phyloP scores from a whole-genome alignment of 352 stramenopile genomes.

The Pythium biforme region DNA sequence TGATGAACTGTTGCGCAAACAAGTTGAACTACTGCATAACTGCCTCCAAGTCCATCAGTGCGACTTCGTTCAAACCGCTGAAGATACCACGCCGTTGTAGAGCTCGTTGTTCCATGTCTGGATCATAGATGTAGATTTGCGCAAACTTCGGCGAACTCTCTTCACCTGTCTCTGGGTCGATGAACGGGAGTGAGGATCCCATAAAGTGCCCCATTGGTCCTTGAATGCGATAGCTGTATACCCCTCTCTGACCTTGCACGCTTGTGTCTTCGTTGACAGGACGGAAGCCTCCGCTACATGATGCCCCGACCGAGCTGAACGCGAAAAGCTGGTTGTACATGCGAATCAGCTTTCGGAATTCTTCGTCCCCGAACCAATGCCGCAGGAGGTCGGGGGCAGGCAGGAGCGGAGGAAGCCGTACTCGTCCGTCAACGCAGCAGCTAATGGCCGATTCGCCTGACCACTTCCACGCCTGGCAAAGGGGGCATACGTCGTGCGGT shows the following conservation, averaged over 20 bases:
- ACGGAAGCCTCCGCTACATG: not conserved
- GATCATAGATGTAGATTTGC: conserved; percentile 16
- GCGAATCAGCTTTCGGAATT: not conserved
- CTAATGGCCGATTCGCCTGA: not conserved
- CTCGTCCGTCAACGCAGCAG: not conserved
- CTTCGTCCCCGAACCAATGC: not conserved
- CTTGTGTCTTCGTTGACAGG: conserved; percentile 1
- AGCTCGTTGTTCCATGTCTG: not conserved
- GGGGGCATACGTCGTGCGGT: not conserved
- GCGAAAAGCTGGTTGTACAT: conserved; percentile 9
- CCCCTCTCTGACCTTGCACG: not conserved
- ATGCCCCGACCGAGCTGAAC: conserved; percentile 6
- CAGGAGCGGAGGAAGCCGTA: not conserved
- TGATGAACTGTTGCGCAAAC: conserved; percentile 15
- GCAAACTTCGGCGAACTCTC: not conserved
- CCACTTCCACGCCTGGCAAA: conserved; percentile 2
- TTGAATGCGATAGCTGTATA: conserved; percentile 5
- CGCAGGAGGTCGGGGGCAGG: not conserved
- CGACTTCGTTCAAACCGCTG: not conserved
- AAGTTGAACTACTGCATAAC: conserved; percentile 7
- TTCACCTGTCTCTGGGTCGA: not conserved
- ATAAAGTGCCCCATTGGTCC: conserved; percentile 12
- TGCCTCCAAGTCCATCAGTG: conserved; percentile 9
- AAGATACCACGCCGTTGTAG: not conserved
- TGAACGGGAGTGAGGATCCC: conserved; percentile 5